These are phyloP conservation scores for Yarrowia divulgata DNA, from an alignment of 805 yeast species.

Conservation along the genomic window DNA sequence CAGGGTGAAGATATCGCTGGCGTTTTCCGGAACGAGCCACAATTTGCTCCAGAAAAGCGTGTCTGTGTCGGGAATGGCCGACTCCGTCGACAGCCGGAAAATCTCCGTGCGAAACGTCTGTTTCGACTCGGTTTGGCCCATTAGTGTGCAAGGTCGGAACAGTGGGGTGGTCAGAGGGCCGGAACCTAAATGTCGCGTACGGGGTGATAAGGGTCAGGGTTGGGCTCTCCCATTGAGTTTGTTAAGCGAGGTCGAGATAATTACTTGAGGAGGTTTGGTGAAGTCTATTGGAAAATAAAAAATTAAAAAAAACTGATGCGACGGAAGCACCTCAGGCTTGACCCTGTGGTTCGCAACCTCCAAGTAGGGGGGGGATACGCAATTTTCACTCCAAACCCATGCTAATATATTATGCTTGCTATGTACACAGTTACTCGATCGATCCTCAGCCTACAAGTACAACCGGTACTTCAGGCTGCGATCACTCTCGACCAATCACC, in stretches of 20 bases:
- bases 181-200: conserved; percentile 7
- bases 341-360: too few species aligned
- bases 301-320: too few species aligned
- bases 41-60: conserved; percentile 25
- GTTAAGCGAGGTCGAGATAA: too few species aligned
- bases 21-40: conserved; percentile 27
- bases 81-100: conserved; percentile 11
- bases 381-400: conserved; percentile 1
- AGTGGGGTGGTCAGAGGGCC: conserved; percentile 8
- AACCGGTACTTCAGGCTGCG: too few species aligned
- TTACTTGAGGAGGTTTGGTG: too few species aligned
- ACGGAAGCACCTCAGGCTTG: too few species aligned
- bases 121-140: conserved; percentile 39
- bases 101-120: conserved; percentile 38
- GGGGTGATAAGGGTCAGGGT: conserved; percentile 18
- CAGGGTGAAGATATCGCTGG: conserved; percentile 27
- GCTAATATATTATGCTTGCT: conserved; percentile 23
- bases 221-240: background rate
- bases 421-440: conserved; percentile 13
- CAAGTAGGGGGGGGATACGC: too few species aligned
- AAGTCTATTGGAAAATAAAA: too few species aligned
- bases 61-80: conserved; percentile 17
- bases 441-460: background rate
- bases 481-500: conserved; percentile 1
- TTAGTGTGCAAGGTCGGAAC: background rate